Percentiles rank a stretch among this genome's conserved stretches.
These are phyloP conservation scores for Elymus sibiricus DNA, from an alignment of 176 grass and related monocot species.

Conservation along the genomic window DNA sequence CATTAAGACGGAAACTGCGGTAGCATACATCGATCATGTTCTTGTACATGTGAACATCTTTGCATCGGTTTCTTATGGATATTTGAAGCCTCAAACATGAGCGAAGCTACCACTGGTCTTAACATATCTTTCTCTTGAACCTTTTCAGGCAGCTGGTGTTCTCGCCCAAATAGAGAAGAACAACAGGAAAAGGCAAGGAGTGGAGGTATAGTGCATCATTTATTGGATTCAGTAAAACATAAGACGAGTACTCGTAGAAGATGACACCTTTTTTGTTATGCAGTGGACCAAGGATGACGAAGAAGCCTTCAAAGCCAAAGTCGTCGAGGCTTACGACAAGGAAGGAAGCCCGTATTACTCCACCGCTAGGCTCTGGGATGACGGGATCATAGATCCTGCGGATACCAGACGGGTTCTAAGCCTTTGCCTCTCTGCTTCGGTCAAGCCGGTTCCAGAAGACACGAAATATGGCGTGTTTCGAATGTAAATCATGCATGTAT, in stretches of 20 bases:
- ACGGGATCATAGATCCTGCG: conserved; percentile 85
- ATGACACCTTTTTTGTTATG: conserved; percentile 16
- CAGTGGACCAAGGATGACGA: conserved; percentile 85
- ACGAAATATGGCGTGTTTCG: conserved; percentile 92
- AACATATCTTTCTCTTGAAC: not conserved
- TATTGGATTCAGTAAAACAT: not conserved
- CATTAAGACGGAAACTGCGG: not conserved
- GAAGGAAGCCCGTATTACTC: conserved; percentile 94
- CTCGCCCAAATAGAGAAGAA: conserved; percentile 92
- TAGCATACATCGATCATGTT: not conserved
- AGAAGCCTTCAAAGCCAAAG: conserved; percentile 66
- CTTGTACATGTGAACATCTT: not conserved
- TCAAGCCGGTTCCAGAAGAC: conserved; percentile 61
- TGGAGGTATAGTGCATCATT: conserved; percentile 52
- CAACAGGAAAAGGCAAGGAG: conserved; percentile 83
- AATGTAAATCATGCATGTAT: conserved; percentile 40
- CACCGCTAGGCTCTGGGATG: conserved; percentile 92
- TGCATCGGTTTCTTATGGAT: not conserved
- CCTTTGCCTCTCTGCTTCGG: conserved; percentile 78
- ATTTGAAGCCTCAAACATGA: not conserved
- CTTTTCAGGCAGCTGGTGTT: conserved; percentile 85
- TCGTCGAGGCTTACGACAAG: conserved; percentile 74
- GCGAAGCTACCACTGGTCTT: not conserved
- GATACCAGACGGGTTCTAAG: conserved; percentile 83
- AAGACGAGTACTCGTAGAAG: not conserved